Conservation (phyloP, 2,329 filamentous ascomycete species). For the Ascochyta rabiei region DNA sequence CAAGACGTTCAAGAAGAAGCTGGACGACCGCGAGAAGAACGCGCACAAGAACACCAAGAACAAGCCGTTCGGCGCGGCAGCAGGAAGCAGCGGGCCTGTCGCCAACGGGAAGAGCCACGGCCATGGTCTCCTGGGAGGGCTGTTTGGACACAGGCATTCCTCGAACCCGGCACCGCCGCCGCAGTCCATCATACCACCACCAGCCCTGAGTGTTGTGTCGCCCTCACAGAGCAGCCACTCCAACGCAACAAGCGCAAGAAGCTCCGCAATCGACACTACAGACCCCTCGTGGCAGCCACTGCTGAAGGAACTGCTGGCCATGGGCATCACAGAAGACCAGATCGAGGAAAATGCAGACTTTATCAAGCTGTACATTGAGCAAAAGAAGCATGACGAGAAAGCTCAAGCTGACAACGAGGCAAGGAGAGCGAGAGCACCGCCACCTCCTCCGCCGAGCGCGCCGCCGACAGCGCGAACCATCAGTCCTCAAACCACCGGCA, state of each 20-base stretch:
- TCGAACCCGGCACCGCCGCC: slow-evolving; percentile 50
- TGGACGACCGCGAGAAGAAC: slow-evolving; percentile 94
- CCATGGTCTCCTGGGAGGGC: slow-evolving; percentile 59
- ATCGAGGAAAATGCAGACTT: slow-evolving; percentile 71
- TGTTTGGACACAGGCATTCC: slow-evolving; percentile 58
- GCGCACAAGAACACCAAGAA: slow-evolving; percentile 84
- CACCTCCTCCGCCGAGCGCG: slow-evolving; percentile 64
- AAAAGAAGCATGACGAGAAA: slow-evolving; percentile 62
- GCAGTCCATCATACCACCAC: slow-evolving; percentile 59
- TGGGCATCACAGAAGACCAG: slow-evolving; percentile 73
- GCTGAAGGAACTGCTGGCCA: slow-evolving; percentile 64
- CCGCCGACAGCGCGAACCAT: slow-evolving; percentile 52
- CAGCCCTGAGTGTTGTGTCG: slow-evolving; percentile 49
- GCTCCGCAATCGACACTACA: slow-evolving; percentile 62
- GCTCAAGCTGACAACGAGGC: slow-evolving; percentile 55
- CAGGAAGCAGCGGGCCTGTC: slow-evolving; percentile 29
- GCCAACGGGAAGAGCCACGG: slow-evolving; percentile 43
- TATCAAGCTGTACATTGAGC: slow-evolving; percentile 70
- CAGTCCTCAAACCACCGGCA: slow-evolving; percentile 67
- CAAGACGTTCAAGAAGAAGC: slow-evolving; percentile 95
- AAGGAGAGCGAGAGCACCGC: slow-evolving; percentile 62
- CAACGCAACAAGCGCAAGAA: slow-evolving; percentile 41
- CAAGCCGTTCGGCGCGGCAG: slow-evolving; percentile 69
- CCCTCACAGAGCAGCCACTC: slow-evolving; percentile 45
- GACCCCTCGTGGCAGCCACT: slow-evolving; percentile 68